Base-by-base conservation (phyloP, 495 filamentous ascomycete species). In the Podospora pseudoanserina region DNA sequence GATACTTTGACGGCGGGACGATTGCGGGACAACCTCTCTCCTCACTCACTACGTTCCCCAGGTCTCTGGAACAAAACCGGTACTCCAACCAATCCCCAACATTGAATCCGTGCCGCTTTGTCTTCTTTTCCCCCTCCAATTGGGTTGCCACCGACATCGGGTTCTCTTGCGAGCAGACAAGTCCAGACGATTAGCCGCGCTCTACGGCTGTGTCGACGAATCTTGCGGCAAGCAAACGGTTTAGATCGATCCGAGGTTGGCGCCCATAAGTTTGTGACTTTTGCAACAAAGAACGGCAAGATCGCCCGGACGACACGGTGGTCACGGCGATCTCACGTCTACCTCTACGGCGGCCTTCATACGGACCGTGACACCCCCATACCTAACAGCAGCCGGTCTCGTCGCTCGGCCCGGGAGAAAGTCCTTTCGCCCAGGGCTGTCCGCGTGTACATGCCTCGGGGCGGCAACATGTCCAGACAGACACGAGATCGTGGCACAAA, bases 21-120 rank as follows among this genome's bases (percentile, higher is more conserved):
- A 16, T 63, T 34, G 30, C 32, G 61, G 61, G 28, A 63, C 61
- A 63, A 49, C 13, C 2, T 13, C 2, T 30, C 7, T 63, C 28
- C 49, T 28, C 18, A n/a, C 4, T 16, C 23, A 23, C 28, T 49
- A 39, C 30, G 7, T 49, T 63, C 61, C 11, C 32, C 59, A 44
- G 20, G 64, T 66, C 53, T 60, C 64, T 60, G 60, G 66, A 49
- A 66, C 68, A 66, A 70, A 70, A 53, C 18, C 44, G 53, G 62
- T 60, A 66, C 64, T 9, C 16, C 39, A 49, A 49, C 53, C 26
- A 23, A 61, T 39, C 20, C 57, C 61, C 27, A 65, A 54, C 39
- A 16, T 32, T 62, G 55, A 16, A 53, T 56, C 19, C 55, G 53
- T 60, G 55, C 39, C 62, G 32, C 28, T 55, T 34, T 32, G 55